Evolutionary conservation across 805 yeast genomes (phyloP).

Genomic region (Zygosaccharomyces bisporus): DNA sequence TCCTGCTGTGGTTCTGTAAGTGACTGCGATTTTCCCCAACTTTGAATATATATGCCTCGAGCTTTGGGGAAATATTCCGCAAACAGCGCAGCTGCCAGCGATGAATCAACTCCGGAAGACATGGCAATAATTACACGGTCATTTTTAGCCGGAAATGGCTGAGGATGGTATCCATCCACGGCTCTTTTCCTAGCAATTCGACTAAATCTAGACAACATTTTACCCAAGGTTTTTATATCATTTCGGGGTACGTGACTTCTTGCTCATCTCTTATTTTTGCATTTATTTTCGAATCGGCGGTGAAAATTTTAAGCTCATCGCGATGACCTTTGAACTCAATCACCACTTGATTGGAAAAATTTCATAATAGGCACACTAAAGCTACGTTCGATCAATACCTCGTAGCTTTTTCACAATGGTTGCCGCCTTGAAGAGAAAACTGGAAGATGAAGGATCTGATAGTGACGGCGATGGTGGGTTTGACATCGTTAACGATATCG

Average conservation of each 20-base stretch:
- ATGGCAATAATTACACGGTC: slow-evolving; percentile 80
- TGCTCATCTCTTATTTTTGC: slow-evolving; percentile 3
- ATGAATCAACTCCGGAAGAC: slow-evolving; percentile 97
- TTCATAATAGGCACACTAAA: background rate
- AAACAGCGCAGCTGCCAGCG: slow-evolving; percentile 74
- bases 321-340: slow-evolving; percentile 13
- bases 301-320: slow-evolving; percentile 16
- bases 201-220: slow-evolving; percentile 14
- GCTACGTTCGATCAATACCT: background rate
- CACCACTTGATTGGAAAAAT: background rate
- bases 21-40: slow-evolving; percentile 59
- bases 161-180: slow-evolving; percentile 17
- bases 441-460: slow-evolving; percentile 17
- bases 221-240: background rate
- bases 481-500: slow-evolving; percentile 63
- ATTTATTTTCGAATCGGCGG: slow-evolving; percentile 4
- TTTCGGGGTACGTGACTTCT: background rate
- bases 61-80: slow-evolving; percentile 56
- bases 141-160: slow-evolving; percentile 40
- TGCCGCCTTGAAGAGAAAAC: slow-evolving; percentile 11
- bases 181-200: slow-evolving; percentile 12
- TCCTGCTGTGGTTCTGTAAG: slow-evolving; percentile 40
- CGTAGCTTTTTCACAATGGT: slow-evolving; percentile 4
- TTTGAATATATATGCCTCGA: slow-evolving; percentile 86
- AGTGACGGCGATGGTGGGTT: slow-evolving; percentile 46